Evolutionary conservation across 2,329 filamentous ascomycete genomes (phyloP), one percentile per base, ranked within the genome.

Genomic region (Dothistroma septosporum): DNA sequence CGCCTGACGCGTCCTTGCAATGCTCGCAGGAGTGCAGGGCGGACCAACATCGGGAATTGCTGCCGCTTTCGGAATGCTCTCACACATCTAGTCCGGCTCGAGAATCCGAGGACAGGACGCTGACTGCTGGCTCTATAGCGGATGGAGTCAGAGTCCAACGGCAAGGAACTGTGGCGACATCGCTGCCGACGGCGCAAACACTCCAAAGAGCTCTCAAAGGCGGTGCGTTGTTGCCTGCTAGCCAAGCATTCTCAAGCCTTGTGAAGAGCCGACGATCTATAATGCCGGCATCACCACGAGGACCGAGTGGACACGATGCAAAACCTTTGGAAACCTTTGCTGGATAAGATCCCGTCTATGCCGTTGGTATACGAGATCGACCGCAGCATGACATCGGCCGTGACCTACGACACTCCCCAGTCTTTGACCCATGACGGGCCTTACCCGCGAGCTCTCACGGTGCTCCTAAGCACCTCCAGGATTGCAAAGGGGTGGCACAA

Each of bases 241-340:
- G 55, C 55, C 44, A 57, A 49, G 55, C 44, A 19, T 32, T n/a
- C 35, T 19, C 21, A 55, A 55, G 54, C 41, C 19, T 56, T 33
- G 41, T 47, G 54, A 33, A 35, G 32, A 55, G 11, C 21, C 14
- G 4, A 10, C 11, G 32, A 16, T 10, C 22, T 24, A 14, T 9
- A 24, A 50, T 31, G 47, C 47, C 12, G 6, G 22, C 21, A 31
- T n/a, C 47, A 50, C 9, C 28, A 24, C 47, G 47, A 24, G 22
- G 4, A 28, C 41, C 6, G 41, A 19, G 41, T 19, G 14, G 16
- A 50, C 12, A 1, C 32, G 24, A 33, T 33, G 32, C 32, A 19
- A 54, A n/a, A n/a, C n/a, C n/a, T n/a, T n/a, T n/a, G n/a, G n/a
- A n/a, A n/a, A n/a, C n/a, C n/a, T n/a, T n/a, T n/a, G n/a, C n/a